Evolutionary conservation across 2,329 filamentous ascomycete genomes (phyloP), one percentile per base, ranked within the genome.

Genomic region (Penicillium hordei): DNA sequence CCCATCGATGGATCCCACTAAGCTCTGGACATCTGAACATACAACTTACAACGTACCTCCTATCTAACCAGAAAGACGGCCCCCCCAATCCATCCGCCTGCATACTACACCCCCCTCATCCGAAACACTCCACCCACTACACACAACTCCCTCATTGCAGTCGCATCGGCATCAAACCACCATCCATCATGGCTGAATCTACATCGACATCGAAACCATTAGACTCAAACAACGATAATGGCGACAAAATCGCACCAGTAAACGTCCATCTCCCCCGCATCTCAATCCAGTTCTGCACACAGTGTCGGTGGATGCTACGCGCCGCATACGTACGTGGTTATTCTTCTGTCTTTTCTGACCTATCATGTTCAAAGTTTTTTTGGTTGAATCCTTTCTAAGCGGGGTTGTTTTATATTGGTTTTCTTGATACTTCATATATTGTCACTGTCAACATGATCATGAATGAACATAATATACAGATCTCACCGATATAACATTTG

Each of bases 261-360:
- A n/a, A 48, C 31, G 4, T 25, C 45, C 45, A 48, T 48, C 31
- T 90, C 12, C 92, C 92, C 4, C 86, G 91, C 45, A 82, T 97
- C 52, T 87, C 88, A n/a, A 96, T 97, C 69, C 86, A 89, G 65
- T 97, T 90, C 78, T 97, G 93, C 78, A 96, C 91, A 0, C 91
- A 96, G 77, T 97, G 92, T 76, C 90, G 90, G 78, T 96, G 92
- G 91, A 90, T 94, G 84, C 78, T 95, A 12, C 81, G 91, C 59
- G 91, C 91, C 36, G 90, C 91, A 65, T 96, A 94, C 75, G 91
- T 93, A 83, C 66, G 83, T 67, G 23, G 2, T 6, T 23, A 3
- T 23, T 31, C 29, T 36, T 29, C 2, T 15, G 8, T 12, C 29
- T 15, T 42, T 45, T n/a, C 29, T 17, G 25, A 40, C 50, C 52